phyloP scores from a whole-genome alignment of 306 rosid species.

The Clitoria ternatea region DNA sequence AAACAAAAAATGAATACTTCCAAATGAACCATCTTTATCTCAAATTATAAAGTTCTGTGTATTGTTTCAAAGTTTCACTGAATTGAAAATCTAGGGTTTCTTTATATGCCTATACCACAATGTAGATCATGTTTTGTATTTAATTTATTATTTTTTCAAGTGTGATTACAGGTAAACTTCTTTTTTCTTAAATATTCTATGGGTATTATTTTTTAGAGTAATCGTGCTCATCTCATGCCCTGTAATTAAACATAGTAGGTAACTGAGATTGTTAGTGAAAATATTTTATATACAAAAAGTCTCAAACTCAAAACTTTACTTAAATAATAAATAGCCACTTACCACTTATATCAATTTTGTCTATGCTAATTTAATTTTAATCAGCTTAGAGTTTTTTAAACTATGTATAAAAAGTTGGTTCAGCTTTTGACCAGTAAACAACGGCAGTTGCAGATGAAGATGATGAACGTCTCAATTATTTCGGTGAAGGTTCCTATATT shows the following conservation, averaged over 20 bases:
- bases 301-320: too few relatives aligned
- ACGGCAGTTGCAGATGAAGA: constrained; percentile 27
- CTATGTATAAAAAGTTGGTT: constrained; percentile 19
- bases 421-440: constrained; percentile 32
- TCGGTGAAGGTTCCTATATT: constrained; percentile 35
- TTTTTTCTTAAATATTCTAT: too few relatives aligned
- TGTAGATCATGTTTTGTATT: not conserved
- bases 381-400: constrained; percentile 29
- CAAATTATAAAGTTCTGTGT: not conserved
- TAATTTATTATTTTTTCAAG: not conserved
- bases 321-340: too few relatives aligned
- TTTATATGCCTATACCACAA: not conserved
- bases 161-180: too few relatives aligned
- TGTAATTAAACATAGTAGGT: too few relatives aligned
- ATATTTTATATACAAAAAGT: too few relatives aligned
- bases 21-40: not conserved
- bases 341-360: too few relatives aligned
- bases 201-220: too few relatives aligned
- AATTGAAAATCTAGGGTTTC: constrained; percentile 2
- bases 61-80: not conserved
- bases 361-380: too few relatives aligned
- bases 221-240: too few relatives aligned
- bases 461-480: constrained; percentile 43
- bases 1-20: not conserved
- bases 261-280: too few relatives aligned